Conservation (phyloP, 2,329 filamentous ascomycete genomes). For the Blastomyces silverae region DNA sequence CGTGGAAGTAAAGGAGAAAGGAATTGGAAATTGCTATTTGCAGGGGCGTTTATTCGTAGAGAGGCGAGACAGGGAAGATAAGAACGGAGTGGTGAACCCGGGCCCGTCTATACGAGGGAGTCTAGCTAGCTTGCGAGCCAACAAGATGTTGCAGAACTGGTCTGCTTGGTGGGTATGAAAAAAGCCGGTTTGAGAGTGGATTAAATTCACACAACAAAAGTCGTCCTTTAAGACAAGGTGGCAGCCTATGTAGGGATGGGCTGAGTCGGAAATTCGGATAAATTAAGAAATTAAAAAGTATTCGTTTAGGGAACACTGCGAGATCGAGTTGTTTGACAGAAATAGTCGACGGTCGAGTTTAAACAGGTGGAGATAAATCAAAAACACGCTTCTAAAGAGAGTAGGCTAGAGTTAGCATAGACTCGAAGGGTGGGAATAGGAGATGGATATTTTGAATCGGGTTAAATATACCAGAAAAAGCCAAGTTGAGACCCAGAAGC, state of each 20-base stretch:
- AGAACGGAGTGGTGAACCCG: neutral
- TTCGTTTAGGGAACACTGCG: neutral
- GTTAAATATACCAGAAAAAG: constrained; percentile 6
- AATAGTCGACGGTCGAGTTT: neutral
- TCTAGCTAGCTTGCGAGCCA: constrained; percentile 3
- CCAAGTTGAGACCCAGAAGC: constrained; percentile 10
- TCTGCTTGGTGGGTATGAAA: neutral
- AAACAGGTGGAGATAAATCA: neutral
- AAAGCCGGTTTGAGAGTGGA: neutral
- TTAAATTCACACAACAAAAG: too few relatives aligned
- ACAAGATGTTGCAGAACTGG: neutral
- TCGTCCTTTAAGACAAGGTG: neutral
- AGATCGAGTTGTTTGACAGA: neutral
- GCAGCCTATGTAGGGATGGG: neutral
- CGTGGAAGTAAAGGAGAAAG: constrained; percentile 22
- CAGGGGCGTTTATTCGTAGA: constrained; percentile 19
- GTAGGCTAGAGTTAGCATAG: neutral
- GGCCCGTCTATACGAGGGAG: constrained; percentile 1
- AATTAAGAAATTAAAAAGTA: constrained; percentile 9
- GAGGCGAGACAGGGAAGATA: neutral
- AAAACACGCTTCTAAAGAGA: neutral
- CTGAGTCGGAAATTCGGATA: neutral
- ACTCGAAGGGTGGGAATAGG: neutral
- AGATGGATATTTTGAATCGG: neutral
- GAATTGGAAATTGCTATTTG: constrained; percentile 26